Evolutionary conservation across 441 rosid genomes (phyloP), one percentile per base, ranked within the genome.

Genomic region (Gossypium armourianum): DNA sequence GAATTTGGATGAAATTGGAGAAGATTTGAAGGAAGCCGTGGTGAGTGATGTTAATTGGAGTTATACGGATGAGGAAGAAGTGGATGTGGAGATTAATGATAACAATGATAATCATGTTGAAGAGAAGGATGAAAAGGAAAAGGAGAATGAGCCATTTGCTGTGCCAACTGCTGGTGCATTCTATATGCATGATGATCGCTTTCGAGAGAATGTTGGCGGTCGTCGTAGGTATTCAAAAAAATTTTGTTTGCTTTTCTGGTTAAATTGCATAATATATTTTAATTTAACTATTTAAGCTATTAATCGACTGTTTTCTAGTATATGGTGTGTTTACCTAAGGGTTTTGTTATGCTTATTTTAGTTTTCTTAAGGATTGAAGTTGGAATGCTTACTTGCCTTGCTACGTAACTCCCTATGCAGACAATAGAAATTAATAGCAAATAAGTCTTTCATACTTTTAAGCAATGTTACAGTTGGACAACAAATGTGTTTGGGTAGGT

Each of bases 111-210:
- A 71, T 68, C 47, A 61, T 72, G 78, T 56, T 53, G 88, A 77
- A 23, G 88, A 69, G 43, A 84, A 68, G 26, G 73, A 24, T 17
- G 82, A 63, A 24, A 86, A 75, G 59, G 91, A 80, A 83, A 84
- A 87, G 79, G 87, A 77, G 75, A 88, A 83, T 55, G 92, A 91
- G 63, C 98, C 96, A 2, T 93, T 80, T 72, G 91, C 93, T 0
- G 97, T 93, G 69, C 98, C 98, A 10, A 91, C 97, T 71, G 96
- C 92, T 64, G 98, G 98, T 36, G 96, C 98, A 0, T 93, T 93
- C 75, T 93, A 93, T 72, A 93, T 93, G 97, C 98, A 93, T 23
- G 98, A 93, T 76, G 96, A 93, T 79, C 84, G 98, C 26, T 93
- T 88, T 65, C 86, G 90, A 80, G 96, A 84, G 67, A 76, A 83